Percentiles rank a stretch among this genome's conserved stretches.
Evolutionary conservation across 2,329 filamentous ascomycete genomes (phyloP).

Genomic region (Xylariaceae sp.): DNA sequence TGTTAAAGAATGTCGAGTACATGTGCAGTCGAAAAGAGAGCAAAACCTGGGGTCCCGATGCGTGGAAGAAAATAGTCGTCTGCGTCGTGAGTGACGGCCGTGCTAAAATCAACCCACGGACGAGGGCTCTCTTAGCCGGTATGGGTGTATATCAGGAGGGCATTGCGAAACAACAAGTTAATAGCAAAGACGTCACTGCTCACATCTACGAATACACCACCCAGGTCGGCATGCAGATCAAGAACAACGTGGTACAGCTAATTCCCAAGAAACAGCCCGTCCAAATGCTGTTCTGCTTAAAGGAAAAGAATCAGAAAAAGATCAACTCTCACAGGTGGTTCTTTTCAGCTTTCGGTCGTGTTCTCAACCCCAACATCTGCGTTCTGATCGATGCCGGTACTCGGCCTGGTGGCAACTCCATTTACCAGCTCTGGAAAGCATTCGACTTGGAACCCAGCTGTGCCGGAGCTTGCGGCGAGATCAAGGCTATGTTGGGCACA

Average conservation of each 20-base stretch:
- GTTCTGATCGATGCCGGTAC: conserved; percentile 95
- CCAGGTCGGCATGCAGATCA: conserved; percentile 81
- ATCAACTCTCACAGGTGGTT: conserved; percentile 99
- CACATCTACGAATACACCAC: conserved; percentile 97
- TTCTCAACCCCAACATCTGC: conserved; percentile 93
- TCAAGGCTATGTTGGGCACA: conserved; percentile 93
- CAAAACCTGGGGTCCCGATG: conserved; percentile 91
- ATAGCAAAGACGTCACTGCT: conserved; percentile 90
- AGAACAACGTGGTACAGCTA: conserved; percentile 81
- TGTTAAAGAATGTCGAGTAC: conserved; percentile 97
- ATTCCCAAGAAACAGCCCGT: conserved; percentile 85
- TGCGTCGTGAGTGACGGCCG: conserved; percentile 94
- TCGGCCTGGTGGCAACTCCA: conserved; percentile 86
- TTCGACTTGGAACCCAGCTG: conserved; percentile 98
- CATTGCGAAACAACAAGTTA: conserved; percentile 97
- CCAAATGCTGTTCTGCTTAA: conserved; percentile 95
- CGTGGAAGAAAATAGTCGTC: conserved; percentile 99
- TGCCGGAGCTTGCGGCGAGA: conserved; percentile 94
- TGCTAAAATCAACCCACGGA: conserved; percentile 86
- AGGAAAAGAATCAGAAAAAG: conserved; percentile 99
- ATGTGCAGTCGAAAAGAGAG: conserved; percentile 92
- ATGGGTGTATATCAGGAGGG: conserved; percentile 98
- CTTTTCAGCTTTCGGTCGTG: conserved; percentile 91
- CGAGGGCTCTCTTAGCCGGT: conserved; percentile 81
- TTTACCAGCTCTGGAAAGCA: conserved; percentile 98